Evolutionary conservation across 148 eudicot genomes (phyloP).

Genomic region (Polygonum maritimum): DNA sequence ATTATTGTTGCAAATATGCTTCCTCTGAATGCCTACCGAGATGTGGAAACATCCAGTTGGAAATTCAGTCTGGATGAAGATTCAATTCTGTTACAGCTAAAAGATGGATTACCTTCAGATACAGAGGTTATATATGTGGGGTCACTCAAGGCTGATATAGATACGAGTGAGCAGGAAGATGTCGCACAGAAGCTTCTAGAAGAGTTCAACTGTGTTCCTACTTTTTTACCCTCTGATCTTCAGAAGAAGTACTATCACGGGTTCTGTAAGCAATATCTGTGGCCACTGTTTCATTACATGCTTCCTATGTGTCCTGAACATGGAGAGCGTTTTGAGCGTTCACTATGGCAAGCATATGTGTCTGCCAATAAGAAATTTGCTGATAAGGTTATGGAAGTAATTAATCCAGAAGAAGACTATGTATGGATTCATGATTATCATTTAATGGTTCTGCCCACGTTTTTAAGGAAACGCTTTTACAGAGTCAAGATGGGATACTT

Average conservation of each 20-base stretch:
- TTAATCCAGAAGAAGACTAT: slow-evolving; percentile 63
- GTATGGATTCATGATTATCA: slow-evolving; percentile 80
- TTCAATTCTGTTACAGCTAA: slow-evolving; percentile 43
- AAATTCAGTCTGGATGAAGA: slow-evolving; percentile 56
- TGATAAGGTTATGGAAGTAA: slow-evolving; percentile 68
- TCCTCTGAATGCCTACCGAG: slow-evolving; percentile 44
- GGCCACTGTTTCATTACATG: slow-evolving; percentile 90
- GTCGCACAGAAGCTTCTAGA: slow-evolving; percentile 49
- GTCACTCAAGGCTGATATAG: slow-evolving; percentile 53
- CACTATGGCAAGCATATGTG: slow-evolving; percentile 69
- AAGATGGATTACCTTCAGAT: slow-evolving; percentile 48
- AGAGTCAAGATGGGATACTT: slow-evolving; percentile 68
- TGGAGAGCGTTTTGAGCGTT: slow-evolving; percentile 71
- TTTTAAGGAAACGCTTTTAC: slow-evolving; percentile 53
- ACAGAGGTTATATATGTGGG: slow-evolving; percentile 67
- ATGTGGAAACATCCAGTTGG: slow-evolving; percentile 46
- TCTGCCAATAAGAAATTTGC: slow-evolving; percentile 67
- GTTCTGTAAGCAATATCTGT: slow-evolving; percentile 64
- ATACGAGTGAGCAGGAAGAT: slow-evolving; percentile 53
- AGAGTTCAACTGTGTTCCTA: slow-evolving; percentile 59
- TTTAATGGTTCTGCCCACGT: slow-evolving; percentile 62
- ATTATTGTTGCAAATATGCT: slow-evolving; percentile 64
- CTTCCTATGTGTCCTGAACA: slow-evolving; percentile 65
- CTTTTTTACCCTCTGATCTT: slow-evolving; percentile 51
- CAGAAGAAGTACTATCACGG: slow-evolving; percentile 49